Base-by-base conservation (phyloP, 441 rosid species). In the Populus tomentosa region DNA sequence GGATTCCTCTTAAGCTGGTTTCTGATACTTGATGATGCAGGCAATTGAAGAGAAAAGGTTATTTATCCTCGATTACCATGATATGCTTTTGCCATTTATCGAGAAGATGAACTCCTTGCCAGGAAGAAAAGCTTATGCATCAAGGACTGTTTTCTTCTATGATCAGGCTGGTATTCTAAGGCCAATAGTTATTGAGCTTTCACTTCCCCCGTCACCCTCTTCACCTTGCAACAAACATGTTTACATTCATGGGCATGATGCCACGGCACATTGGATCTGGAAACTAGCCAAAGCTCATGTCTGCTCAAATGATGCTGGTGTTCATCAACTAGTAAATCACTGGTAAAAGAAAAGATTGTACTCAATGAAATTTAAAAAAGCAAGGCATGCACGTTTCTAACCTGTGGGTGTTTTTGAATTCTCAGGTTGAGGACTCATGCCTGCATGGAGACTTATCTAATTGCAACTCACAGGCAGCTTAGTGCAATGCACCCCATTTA, bases 251-350 rank as follows among this genome's bases (percentile, higher is more conserved):
- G 96, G 99, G 0, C 97, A 90, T 78, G 93, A 90, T 72, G 96
- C 96, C 26, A 95, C 98, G 11, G 76, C 89, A 36, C 93, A 95
- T 70, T 92, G 99, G 99, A 85, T 87, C 28, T 95, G 99, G 99
- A 93, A 95, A 78, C 88, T 88, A 75, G 97, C 99, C 30, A 95
- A 95, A 86, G 97, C 99, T 75, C 99, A 95, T 78, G 99, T 92
- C 73, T 86, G 91, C 82, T 88, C 96, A 40, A 89, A 87, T 67
- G 98, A 95, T 89, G 91, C 91, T 13, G 99, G 99, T 6, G 82
- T 92, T 74, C 99, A 95, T 80, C 99, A 95, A 86, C 90, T 95
- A 14, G 97, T 93, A 66, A 93, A 92, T 82, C 99, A 95, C 82
- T 95, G 98, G 99, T 93, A 89, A 83, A 16, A 71, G 30, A 68